A percentile compares a stretch with the other conserved stretches of the same genome.
These are phyloP conservation scores for Amniculicola lignicola DNA, from an alignment of 495 filamentous ascomycete species.

Conservation along the genomic window DNA sequence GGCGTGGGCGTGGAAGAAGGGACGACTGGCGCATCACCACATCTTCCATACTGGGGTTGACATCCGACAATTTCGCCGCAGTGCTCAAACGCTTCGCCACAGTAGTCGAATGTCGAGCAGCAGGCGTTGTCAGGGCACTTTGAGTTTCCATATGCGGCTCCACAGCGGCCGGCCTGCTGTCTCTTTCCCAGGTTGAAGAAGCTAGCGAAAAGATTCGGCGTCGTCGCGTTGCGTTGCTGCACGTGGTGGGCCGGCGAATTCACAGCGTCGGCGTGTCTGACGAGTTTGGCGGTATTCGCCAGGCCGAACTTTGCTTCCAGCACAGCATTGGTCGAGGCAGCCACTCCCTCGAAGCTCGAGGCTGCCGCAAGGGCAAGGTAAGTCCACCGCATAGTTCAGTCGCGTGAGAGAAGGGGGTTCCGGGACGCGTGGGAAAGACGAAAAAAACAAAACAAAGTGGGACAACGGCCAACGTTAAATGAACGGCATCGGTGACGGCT, in stretches of 20 bases:
- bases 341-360: not conserved
- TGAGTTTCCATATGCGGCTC: conserved; percentile 4
- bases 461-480: not conserved
- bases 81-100: conserved; percentile 18
- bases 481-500: not conserved
- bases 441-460: conserved; percentile 10
- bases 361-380: not conserved
- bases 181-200: not conserved
- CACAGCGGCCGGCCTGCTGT: conserved; percentile 19
- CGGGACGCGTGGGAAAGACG: not conserved
- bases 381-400: conserved; percentile 4
- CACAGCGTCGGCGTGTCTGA: not conserved
- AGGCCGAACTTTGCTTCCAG: not conserved
- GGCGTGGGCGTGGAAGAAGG: conserved; percentile 2
- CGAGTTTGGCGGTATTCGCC: not conserved
- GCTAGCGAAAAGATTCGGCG: not conserved
- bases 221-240: conserved; percentile 5
- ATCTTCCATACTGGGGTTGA: conserved; percentile 24
- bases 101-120: conserved; percentile 24
- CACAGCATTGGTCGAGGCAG: not conserved
- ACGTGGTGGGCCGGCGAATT: not conserved
- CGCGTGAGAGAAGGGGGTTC: not conserved
- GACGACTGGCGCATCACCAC: conserved; percentile 9
- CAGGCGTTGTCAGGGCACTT: conserved; percentile 14
- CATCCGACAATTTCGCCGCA: conserved; percentile 25